Percentiles rank a stretch among this genome's conserved stretches.
Conservation (phyloP, 257 asterid species). For the Ballota nigra region DNA sequence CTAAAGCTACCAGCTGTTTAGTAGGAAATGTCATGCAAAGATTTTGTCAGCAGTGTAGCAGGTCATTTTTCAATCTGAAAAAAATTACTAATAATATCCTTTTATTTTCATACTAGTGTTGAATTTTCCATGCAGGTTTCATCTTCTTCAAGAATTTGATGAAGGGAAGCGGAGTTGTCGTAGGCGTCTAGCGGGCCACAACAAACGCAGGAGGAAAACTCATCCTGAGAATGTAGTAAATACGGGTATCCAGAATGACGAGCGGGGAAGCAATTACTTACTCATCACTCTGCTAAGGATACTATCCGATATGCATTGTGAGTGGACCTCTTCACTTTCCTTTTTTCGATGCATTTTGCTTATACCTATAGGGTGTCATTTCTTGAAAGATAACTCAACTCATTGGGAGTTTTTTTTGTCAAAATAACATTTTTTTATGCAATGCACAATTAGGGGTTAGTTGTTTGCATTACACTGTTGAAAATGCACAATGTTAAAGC, state of each 20-base stretch:
- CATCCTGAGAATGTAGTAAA: conserved; percentile 67
- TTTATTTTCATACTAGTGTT: background rate
- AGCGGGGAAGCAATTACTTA: conserved; percentile 63
- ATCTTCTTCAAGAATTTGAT: conserved; percentile 83
- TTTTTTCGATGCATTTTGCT: conserved; percentile 13
- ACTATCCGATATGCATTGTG: conserved; percentile 79
- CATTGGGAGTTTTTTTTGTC: background rate
- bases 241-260: conserved; percentile 50
- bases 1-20: conserved; percentile 71
- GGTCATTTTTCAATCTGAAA: conserved; percentile 42
- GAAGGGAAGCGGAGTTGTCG: conserved; percentile 97
- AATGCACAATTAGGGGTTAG: conserved; percentile 4
- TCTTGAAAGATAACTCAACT: background rate
- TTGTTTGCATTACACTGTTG: no score
- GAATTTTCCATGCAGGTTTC: conserved; percentile 61
- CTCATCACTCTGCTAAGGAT: conserved; percentile 78
- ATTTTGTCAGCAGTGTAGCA: conserved; percentile 97
- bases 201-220: conserved; percentile 80
- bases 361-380: background rate
- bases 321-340: conserved; percentile 23
- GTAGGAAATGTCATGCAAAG: conserved; percentile 83
- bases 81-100: background rate
- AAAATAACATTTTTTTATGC: background rate
- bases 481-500: background rate
- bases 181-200: conserved; percentile 92